Conservation (phyloP, 2,329 filamentous ascomycete genomes). For the Neofusicoccum laricinum region DNA sequence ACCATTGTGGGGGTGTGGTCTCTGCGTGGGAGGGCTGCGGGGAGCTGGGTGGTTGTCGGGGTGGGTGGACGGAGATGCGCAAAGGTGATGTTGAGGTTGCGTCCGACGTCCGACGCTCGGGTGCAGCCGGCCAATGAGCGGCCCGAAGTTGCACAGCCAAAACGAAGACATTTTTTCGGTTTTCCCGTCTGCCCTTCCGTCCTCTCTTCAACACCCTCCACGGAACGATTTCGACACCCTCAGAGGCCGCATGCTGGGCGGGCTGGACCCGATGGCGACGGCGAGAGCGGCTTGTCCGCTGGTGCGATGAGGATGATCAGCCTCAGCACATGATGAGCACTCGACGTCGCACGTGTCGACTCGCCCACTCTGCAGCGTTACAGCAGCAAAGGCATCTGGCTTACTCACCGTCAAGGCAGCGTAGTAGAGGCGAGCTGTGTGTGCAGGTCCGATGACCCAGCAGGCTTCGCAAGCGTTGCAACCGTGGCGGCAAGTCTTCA, state of each 20-base stretch:
- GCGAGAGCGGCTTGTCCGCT: not conserved
- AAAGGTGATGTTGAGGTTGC: constrained; percentile 15
- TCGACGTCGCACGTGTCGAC: not conserved
- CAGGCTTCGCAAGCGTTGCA: not conserved
- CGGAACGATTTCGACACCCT: not conserved
- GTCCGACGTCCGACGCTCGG: not conserved
- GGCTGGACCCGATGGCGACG: not conserved
- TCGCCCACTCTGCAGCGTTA: not conserved
- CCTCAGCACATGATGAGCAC: not conserved
- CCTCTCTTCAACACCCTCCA: not conserved
- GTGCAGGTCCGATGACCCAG: not conserved
- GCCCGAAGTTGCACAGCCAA: constrained; percentile 4
- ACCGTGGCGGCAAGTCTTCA: not conserved
- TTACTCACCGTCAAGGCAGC: not conserved
- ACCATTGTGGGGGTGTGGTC: not conserved
- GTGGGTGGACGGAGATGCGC: not conserved
- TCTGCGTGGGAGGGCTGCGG: not conserved
- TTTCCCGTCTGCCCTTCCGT: not conserved
- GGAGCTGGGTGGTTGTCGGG: not conserved
- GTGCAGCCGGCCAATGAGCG: constrained; percentile 14
- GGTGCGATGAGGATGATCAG: not conserved
- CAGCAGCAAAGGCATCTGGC: not conserved
- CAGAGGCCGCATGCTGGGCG: not conserved
- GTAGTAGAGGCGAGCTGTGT: not conserved
- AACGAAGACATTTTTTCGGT: not conserved